Conservation (phyloP, 352 stramenopile genomes). For the Phytophthora lateralis region DNA sequence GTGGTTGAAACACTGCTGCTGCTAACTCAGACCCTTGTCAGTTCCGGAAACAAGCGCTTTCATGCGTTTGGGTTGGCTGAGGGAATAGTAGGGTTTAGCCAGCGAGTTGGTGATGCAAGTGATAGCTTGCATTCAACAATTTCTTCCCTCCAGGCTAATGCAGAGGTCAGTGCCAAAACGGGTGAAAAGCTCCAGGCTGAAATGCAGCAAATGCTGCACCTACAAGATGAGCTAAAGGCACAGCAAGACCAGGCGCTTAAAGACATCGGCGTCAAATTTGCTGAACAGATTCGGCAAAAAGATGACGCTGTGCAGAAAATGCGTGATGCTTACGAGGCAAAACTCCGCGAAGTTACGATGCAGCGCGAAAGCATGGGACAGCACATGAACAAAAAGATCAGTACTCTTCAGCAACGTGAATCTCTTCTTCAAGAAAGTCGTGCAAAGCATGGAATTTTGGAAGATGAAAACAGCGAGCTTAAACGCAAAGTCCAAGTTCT, state of each 20-base stretch:
- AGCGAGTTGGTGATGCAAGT: constrained; percentile 53
- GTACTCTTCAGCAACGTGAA: constrained; percentile 68
- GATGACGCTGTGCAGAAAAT: constrained; percentile 63
- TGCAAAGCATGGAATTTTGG: constrained; percentile 52
- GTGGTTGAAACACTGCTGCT: constrained; percentile 70
- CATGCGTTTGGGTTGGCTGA: constrained; percentile 66
- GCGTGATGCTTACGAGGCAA: constrained; percentile 64
- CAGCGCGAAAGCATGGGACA: constrained; percentile 76
- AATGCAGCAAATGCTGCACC: constrained; percentile 59
- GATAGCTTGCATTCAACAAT: constrained; percentile 69
- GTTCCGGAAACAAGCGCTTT: constrained; percentile 66
- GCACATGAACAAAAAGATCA: constrained; percentile 81
- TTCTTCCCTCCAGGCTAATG: constrained; percentile 50
- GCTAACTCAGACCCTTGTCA: constrained; percentile 52
- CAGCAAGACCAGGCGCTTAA: constrained; percentile 75
- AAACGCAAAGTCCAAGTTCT: constrained; percentile 81
- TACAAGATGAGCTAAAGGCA: constrained; percentile 59
- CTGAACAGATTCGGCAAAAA: constrained; percentile 73
- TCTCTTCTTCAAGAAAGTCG: constrained; percentile 71
- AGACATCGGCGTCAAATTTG: constrained; percentile 57
- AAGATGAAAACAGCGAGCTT: constrained; percentile 80
- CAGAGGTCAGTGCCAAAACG: constrained; percentile 46
- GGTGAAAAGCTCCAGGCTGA: constrained; percentile 64
- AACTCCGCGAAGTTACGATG: constrained; percentile 61
- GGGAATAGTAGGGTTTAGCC: constrained; percentile 58